Evolutionary conservation across 331 rosid species (phyloP), one percentile per base, ranked within the genome.

Genomic region (Stylosanthes scabra): DNA sequence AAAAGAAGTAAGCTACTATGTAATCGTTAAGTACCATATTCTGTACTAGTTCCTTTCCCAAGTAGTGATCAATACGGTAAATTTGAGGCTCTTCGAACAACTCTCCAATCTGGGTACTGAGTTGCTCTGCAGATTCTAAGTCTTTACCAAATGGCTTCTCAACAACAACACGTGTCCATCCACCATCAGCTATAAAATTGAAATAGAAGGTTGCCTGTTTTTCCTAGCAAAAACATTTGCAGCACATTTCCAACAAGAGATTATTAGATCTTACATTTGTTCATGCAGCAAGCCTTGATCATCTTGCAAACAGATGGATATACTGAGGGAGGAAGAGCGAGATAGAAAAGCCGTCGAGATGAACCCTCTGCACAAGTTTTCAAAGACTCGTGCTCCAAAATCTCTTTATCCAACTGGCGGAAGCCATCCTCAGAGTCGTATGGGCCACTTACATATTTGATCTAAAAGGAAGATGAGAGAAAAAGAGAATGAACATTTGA

Each of bases 61-160:
- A 46, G 81, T 94, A 94, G 81, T 94, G 99, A 83, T 94, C 99
- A 64, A 94, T 94, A 68, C 97, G 99, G 75, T 90, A 94, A 78
- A 94, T 88, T 81, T 94, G 97, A 2, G 92, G 81, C 73, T 94
- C 99, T 2, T 88, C 91, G 54, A 94, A 94, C 77, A 94, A 85
- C 78, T 74, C 85, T 70, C 99, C 99, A 68, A 91, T 90, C 69
- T 95, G 97, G 13, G 80, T 44, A 77, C 99, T 95, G 74, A 95
- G 90, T 64, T 84, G 80, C 82, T 95, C 99, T 41, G 99, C 93
- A 83, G 97, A 89, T 66, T 72, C 89, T 71, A 95, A 85, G 77
- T 95, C 99, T 85, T 73, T 95, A 64, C 99, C 99, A 77, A 95
- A 95, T 65, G 99, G 99, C 84, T 95, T 95, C 89, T 95, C 99